These are phyloP conservation scores for Phytophthora hibernalis DNA, from an alignment of 352 stramenopile species.

Conservation along the genomic window DNA sequence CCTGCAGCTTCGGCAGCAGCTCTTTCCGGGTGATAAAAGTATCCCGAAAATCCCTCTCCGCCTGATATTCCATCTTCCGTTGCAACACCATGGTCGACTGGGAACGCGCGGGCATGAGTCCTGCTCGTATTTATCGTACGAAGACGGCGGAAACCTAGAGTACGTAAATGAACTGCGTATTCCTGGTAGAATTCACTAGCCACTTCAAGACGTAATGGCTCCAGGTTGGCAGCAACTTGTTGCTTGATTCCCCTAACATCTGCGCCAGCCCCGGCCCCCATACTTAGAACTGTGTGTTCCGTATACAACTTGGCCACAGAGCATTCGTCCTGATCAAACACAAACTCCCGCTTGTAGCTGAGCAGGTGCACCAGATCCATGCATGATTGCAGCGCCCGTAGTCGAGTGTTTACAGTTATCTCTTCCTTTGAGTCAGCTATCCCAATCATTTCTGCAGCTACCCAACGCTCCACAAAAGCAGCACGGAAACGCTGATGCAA, in stretches of 20 bases:
- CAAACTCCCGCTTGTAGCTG: slow-evolving; percentile 89
- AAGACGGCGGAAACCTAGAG: slow-evolving; percentile 73
- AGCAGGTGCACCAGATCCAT: slow-evolving; percentile 88
- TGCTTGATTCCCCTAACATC: slow-evolving; percentile 73
- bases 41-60: slow-evolving; percentile 70
- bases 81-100: slow-evolving; percentile 18
- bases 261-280: slow-evolving; percentile 68
- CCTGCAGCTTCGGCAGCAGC: slow-evolving; percentile 38
- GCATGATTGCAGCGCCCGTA: slow-evolving; percentile 70
- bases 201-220: slow-evolving; percentile 72
- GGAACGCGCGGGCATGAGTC: slow-evolving; percentile 33
- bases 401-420: slow-evolving; percentile 49
- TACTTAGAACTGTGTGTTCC: slow-evolving; percentile 77
- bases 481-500: slow-evolving; percentile 79
- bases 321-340: slow-evolving; percentile 76
- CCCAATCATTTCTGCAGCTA: slow-evolving; percentile 52
- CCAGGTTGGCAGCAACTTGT: slow-evolving; percentile 76
- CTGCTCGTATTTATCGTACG: slow-evolving; percentile 39
- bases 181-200: slow-evolving; percentile 76
- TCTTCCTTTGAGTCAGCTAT: slow-evolving; percentile 54
- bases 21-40: slow-evolving; percentile 66
- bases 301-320: slow-evolving; percentile 79
- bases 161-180: slow-evolving; percentile 65
- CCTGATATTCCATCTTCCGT: slow-evolving; percentile 38
- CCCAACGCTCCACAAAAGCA: slow-evolving; percentile 80